Evolutionary conservation across 179 eudicot species (phyloP), one percentile per base, ranked within the genome.

Genomic region (Carnegiea gigantea): DNA sequence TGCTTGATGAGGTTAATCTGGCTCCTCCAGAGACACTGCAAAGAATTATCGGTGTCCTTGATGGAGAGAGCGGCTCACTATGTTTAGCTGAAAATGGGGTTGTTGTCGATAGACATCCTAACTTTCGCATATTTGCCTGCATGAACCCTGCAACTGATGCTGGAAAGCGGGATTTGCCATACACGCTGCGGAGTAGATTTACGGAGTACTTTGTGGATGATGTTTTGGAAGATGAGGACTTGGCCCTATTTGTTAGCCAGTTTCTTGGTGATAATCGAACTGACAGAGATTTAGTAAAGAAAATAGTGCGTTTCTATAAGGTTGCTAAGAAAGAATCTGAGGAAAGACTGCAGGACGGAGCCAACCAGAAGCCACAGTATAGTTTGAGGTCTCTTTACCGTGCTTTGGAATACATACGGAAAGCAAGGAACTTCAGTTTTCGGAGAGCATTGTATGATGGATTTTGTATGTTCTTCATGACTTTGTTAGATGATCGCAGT

Each of bases 61-160:
- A 95, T 86, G 93, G 95, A 75, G 98, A 95, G 82, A 89, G 80
- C 53, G 95, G 98, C 26, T 92, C 99, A 14, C 84, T 97, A 38
- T 97, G 98, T 88, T 92, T 97, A 82, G 92, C 98, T 30, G 99
- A 97, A 88, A 92, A 95, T 88, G 99, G 99, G 67, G 97, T 93
- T 82, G 84, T 92, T 78, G 91, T 97, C 40, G 78, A 79, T 57
- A 89, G 98, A 83, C 90, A 97, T 87, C 88, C 93, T 46, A 85
- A 88, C 74, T 97, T 97, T 64, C 97, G 98, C 43, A 80, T 97
- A 82, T 97, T 97, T 90, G 99, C 98, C 59, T 97, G 99, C 84
- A 97, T 97, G 99, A 97, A 97, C 90, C 99, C 99, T 72, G 99
- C 99, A 78, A 97, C 96, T 80, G 98, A 97, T 91, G 98, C 99